These are phyloP conservation scores for Candida dajiaensis DNA, from an alignment of 805 yeast species.

Conservation along the genomic window DNA sequence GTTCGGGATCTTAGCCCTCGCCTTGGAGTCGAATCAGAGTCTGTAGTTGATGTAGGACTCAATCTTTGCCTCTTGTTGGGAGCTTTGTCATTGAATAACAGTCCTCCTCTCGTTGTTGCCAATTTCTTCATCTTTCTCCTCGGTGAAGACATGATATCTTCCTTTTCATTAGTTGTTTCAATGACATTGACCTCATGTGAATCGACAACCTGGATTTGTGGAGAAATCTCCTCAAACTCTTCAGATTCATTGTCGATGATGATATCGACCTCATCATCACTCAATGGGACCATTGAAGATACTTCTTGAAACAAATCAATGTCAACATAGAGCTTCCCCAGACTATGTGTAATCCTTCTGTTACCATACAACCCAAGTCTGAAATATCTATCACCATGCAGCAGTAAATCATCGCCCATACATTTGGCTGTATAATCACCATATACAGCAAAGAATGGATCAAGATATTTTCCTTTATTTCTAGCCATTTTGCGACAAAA, in stretches of 20 bases:
- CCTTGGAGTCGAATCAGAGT: not conserved
- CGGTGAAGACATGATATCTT: not conserved
- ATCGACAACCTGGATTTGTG: not conserved
- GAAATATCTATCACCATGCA: not conserved
- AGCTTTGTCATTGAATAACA: not conserved
- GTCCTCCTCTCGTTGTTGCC: not conserved
- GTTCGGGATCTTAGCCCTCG: not conserved
- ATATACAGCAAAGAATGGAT: not conserved
- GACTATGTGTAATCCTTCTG: not conserved
- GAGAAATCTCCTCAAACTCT: not conserved
- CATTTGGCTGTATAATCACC: not conserved
- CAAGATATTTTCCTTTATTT: not conserved
- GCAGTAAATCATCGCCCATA: not conserved
- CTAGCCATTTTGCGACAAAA: not conserved
- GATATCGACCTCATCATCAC: not conserved
- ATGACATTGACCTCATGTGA: not conserved
- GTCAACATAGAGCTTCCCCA: not conserved
- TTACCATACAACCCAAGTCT: not conserved
- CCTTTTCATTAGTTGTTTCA: constrained; percentile 1
- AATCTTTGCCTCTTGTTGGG: not conserved
- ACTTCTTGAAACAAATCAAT: not conserved
- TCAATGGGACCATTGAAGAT: not conserved
- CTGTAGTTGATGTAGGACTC: not conserved
- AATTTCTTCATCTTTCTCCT: not conserved
- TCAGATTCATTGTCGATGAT: not conserved